Evolutionary conservation across 1,139 yeast genomes (phyloP), one percentile per base, ranked within the genome.

Genomic region (Saccharomyces hybrid): DNA sequence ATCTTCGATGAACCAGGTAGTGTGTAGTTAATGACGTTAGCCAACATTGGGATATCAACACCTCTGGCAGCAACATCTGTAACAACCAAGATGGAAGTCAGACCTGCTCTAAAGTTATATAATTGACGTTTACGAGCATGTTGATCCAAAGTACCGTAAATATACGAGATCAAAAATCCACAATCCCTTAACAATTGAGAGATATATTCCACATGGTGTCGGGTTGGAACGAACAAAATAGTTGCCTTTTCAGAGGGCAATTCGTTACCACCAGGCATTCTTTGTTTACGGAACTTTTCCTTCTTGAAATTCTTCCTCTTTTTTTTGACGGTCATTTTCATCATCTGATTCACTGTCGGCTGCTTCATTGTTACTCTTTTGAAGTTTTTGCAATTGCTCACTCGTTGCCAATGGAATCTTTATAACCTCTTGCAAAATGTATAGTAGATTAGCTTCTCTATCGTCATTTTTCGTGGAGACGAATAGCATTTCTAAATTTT

Each of bases 41-140:
- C 97, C 68, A 93, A 79, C 57, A 93, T 84, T 0, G 99, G 99
- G 61, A 93, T 89, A 82, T 95, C 99, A 61, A 93, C 91, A 84
- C 99, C 99, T 77, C 99, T 87, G 4, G 99, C 99, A 29, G 99
- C 99, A 59, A 93, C 98, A 75, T 93, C 99, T 1, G 99, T 93
- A 55, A 95, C 99, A 7, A 93, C 97, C 70, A 93, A 72, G 16
- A 93, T 71, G 42, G 88, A 82, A 2, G 97, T 84, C 53, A 87
- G 75, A 1, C 98, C 99, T 1, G 84, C 76, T 65, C 96, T 77
- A 72, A 95, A 95, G 64, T 89, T 84, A 67, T 85, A 80, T 52
- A 95, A 76, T 69, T 95, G 99, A 65, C 87, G 85, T 59, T 86
- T 84, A 78, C 99, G 86, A 0, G 99, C 99, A 61, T 84, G 85